Percentiles rank a stretch among this genome's conserved stretches.
phyloP scores from a whole-genome alignment of 2,329 filamentous ascomycete genomes.

The Trichothecium roseum region DNA sequence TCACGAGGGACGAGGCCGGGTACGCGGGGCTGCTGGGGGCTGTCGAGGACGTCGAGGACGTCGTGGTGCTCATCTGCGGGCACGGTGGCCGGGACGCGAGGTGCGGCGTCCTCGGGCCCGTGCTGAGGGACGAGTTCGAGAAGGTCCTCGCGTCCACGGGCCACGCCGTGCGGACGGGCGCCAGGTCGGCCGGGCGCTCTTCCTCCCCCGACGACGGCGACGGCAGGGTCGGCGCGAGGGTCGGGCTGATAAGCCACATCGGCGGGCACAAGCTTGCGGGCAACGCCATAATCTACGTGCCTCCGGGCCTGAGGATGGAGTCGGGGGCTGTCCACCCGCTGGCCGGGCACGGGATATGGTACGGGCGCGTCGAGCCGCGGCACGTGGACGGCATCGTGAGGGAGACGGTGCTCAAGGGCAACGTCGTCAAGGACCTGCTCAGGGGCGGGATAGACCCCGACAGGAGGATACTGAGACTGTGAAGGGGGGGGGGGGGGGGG shows the following conservation, averaged over 20 bases:
- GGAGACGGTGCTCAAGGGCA: constrained; percentile 59
- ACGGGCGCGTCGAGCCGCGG: constrained; percentile 64
- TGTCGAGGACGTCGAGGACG: constrained; percentile 53
- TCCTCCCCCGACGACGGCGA: neutral
- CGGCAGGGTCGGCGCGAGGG: constrained; percentile 33
- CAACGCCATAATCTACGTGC: constrained; percentile 74
- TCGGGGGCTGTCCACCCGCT: constrained; percentile 43
- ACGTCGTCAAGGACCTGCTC: constrained; percentile 60
- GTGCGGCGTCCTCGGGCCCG: constrained; percentile 71
- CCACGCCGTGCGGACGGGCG: no score
- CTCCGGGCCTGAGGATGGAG: constrained; percentile 35
- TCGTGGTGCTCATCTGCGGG: constrained; percentile 78
- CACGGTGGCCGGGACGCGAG: constrained; percentile 73
- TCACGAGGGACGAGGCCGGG: constrained; percentile 35
- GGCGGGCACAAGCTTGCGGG: constrained; percentile 81
- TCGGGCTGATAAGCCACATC: constrained; percentile 68
- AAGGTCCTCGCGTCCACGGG: constrained; percentile 32
- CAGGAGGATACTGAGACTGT: constrained; percentile 40
- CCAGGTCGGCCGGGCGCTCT: no score
- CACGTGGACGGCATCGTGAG: constrained; percentile 67
- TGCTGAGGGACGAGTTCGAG: constrained; percentile 62
- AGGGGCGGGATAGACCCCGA: constrained; percentile 54
- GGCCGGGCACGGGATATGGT: constrained; percentile 69
- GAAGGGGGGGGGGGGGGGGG: constrained; percentile 6
- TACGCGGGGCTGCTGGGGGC: constrained; percentile 41